Base-by-base conservation (phyloP, 2,329 filamentous ascomycete genomes). In the Diaporthe amygdali region DNA sequence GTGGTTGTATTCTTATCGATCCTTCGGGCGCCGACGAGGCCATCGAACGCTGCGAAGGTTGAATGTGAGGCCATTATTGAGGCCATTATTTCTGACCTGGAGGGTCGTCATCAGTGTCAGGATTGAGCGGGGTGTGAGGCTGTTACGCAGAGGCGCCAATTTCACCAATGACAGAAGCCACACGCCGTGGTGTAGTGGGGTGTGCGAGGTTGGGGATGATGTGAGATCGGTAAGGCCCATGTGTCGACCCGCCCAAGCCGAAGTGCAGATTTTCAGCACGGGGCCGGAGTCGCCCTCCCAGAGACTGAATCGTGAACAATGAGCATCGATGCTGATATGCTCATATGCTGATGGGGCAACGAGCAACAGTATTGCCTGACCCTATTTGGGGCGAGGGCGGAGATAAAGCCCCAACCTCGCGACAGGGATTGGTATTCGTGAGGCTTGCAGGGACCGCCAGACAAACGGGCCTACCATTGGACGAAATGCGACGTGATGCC, bases 381-480 rank as follows among this genome's bases (percentile, higher is more conserved):
- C n/a, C 1, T 27, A 7, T 67, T 20, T n/a, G 37, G 56, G 41
- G 56, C 56, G 27, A 34, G 10, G 25, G 49, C n/a, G 17, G 68
- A 22, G 22, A 59, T 51, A 25, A 49, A 34, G 8, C 17, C n/a
- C 8, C 3, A 49, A 56, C 59, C 49, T 70, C 59, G 41, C 32
- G 61, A 56, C 68, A 46, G 34, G 68, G 68, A 27, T 59, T 10
- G 51, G 22, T 54, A 49, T 56, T 70, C 49, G 49, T 47, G 68
- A 41, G 68, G 68, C 68, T 54, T 66, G 67, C 52, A 59, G 44
- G 54, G 44, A 15, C 32, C 15, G 41, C 32, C 44, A 63, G 52
- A 63, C 54, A n/a, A n/a, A 22, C 22, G n/a, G n/a, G n/a, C n/a
- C n/a, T 67, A 51, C 17, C 61, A 67, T 66, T 66, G 68, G 56